Base-by-base conservation (phyloP, 192 early-diverging fungal species). In the Thamnidium elegans region DNA sequence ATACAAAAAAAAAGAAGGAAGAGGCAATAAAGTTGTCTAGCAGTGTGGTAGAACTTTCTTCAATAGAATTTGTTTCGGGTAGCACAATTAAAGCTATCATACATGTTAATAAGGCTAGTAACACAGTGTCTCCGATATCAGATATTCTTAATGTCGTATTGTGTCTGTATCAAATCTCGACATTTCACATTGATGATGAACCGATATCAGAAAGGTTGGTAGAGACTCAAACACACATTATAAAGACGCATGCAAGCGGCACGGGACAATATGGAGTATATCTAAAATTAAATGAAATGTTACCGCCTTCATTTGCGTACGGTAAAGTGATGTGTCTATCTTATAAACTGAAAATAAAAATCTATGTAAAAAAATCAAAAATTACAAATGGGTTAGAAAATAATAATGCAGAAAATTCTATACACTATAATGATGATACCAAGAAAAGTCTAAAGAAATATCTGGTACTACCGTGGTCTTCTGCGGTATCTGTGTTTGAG, bases 311-410 rank as follows among this genome's bases (percentile, higher is more conserved):
- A 7, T 56, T 56, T 32, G 19, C 31, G 9, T 56, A 39, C 32
- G 34, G 55, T 11, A 56, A 17, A 34, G 32, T 56, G 30, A 56
- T 56, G 3, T 56, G 30, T 1, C 19, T 56, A 56, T 36, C 11
- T 20, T 56, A 56, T 32, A 56, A 56, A 56, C 19, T 56, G 17
- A n/a, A 56, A 39, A 56, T 56, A 26, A 56, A 15, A 10, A 10
- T 39, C 4, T 10, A 39, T 32, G 31, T 56, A 19, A 30, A 56
- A 56, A 56, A 39, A n/a, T 3, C 55, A 39, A 19, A 30, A 39
- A 10, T 34, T 56, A 56, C 10, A 36, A 56, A 17, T 7, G 32
- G 26, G 26, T 26, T 26, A 26, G 26, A 26, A 26, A 26, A 26
- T 26, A 26, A 26, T 26, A 26, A 26, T 26, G 26, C 26, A 26